A percentile compares a stretch with the other conserved stretches of the same genome.
Conservation (phyloP, 83 land plant genomes). For the Diphasiastrum complanatum region DNA sequence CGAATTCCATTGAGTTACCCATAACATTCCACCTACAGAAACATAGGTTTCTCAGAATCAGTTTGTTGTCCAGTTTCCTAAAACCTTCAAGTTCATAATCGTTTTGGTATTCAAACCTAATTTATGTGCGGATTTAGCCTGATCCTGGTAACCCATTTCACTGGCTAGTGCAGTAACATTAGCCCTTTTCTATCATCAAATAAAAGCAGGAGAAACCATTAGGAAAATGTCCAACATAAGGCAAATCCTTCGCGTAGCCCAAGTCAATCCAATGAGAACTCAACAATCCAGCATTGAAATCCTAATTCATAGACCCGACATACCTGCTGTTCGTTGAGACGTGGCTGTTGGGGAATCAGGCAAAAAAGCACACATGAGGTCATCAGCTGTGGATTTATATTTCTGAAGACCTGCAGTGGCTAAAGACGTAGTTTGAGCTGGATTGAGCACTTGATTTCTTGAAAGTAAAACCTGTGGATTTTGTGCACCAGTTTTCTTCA, state of each 20-base stretch:
- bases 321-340: constrained; percentile 64
- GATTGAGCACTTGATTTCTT: constrained; percentile 43
- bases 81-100: too few species aligned
- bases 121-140: too few species aligned
- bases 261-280: neutral
- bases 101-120: too few species aligned
- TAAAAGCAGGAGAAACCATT: too few species aligned
- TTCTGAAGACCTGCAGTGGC: constrained; percentile 37
- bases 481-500: too few species aligned
- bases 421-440: constrained; percentile 6
- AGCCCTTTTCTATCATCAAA: too few species aligned
- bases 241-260: neutral
- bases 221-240: too few species aligned
- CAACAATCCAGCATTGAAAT: neutral
- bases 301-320: neutral
- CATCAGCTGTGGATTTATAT: constrained; percentile 71
- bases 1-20: constrained; percentile 70
- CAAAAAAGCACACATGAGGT: constrained; percentile 67
- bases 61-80: neutral
- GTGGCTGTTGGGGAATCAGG: constrained; percentile 79
- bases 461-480: constrained; percentile 38
- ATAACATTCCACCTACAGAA: constrained; percentile 68
- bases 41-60: neutral
- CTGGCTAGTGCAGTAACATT: too few species aligned
- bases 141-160: too few species aligned